Conservation (phyloP, 2,329 filamentous ascomycete genomes). For the Colletotrichum navitas region DNA sequence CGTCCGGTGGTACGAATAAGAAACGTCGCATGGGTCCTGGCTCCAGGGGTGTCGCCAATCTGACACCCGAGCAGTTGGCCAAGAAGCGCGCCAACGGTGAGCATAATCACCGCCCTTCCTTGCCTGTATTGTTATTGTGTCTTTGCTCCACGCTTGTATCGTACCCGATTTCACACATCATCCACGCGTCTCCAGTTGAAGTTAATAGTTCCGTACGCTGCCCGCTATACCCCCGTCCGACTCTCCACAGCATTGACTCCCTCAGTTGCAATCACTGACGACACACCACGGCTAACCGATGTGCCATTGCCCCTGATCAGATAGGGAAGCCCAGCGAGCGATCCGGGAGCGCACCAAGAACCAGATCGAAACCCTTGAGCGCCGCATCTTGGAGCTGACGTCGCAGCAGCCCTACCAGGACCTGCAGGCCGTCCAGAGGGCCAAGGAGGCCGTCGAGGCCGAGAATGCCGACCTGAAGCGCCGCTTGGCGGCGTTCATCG, state of each 20-base stretch:
- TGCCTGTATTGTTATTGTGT: slow-evolving; percentile 46
- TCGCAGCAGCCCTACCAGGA: slow-evolving; percentile 87
- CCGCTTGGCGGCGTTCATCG: slow-evolving; percentile 74
- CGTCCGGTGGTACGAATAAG: slow-evolving; percentile 50
- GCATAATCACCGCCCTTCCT: slow-evolving; percentile 42
- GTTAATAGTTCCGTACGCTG: background rate
- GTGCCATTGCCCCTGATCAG: slow-evolving; percentile 55
- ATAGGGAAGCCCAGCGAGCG: slow-evolving; percentile 87
- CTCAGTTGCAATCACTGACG: slow-evolving; percentile 11
- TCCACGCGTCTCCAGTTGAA: background rate
- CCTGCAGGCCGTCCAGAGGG: slow-evolving; percentile 78
- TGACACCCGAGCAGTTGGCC: slow-evolving; percentile 80
- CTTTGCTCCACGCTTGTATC: slow-evolving; percentile 2
- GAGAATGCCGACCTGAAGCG: slow-evolving; percentile 85
- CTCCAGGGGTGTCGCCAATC: slow-evolving; percentile 68
- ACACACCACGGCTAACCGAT: slow-evolving; percentile 17
- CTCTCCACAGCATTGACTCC: slow-evolving; percentile 3
- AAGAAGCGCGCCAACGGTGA: slow-evolving; percentile 73
- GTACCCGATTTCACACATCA: background rate
- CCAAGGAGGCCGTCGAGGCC: slow-evolving; percentile 81
- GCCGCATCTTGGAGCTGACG: slow-evolving; percentile 79
- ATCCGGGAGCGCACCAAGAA: slow-evolving; percentile 86
- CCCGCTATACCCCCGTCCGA: background rate
- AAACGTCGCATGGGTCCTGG: slow-evolving; percentile 61
- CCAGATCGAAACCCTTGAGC: slow-evolving; percentile 81